Percentiles rank a stretch among this genome's conserved stretches.
These are phyloP conservation scores for Sphaerosporella brunnea DNA, from an alignment of 495 filamentous ascomycete genomes.

Conservation along the genomic window DNA sequence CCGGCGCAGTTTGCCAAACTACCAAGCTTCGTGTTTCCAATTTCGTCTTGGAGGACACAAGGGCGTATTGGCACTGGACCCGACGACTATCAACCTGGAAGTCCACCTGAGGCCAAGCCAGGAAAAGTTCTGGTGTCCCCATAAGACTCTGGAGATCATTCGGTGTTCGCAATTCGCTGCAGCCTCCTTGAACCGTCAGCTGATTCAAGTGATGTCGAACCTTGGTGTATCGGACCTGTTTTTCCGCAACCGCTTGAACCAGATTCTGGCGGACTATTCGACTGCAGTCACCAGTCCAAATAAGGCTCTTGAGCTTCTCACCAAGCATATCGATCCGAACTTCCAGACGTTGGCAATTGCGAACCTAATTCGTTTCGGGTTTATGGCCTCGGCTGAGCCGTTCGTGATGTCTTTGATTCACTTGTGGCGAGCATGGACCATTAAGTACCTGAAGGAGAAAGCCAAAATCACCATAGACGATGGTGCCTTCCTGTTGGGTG, in stretches of 20 bases:
- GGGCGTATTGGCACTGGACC: conserved; percentile 60
- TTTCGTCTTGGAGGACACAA: conserved; percentile 87
- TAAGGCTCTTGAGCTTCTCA: conserved; percentile 47
- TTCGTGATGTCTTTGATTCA: conserved; percentile 59
- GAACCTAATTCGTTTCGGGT: conserved; percentile 58
- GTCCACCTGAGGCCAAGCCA: conserved; percentile 68
- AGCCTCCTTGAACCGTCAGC: conserved; percentile 72
- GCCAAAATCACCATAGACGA: conserved; percentile 65
- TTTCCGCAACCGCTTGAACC: conserved; percentile 47
- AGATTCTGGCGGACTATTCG: conserved; percentile 47
- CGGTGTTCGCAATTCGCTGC: conserved; percentile 53
- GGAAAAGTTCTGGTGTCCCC: conserved; percentile 60
- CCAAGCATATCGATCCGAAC: conserved; percentile 67
- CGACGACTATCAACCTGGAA: conserved; percentile 40
- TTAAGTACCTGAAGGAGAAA: conserved; percentile 80
- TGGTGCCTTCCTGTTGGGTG: conserved; percentile 78
- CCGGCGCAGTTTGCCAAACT: conserved; percentile 24
- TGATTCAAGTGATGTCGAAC: conserved; percentile 64
- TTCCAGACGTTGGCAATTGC: conserved; percentile 57
- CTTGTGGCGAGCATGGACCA: conserved; percentile 66
- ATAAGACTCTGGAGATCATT: conserved; percentile 67
- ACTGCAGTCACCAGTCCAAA: conserved; percentile 45
- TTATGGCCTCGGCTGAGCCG: conserved; percentile 58
- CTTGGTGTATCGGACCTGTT: conserved; percentile 51
- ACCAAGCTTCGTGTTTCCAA: conserved; percentile 58